These are phyloP conservation scores for Neofusicoccum parvum DNA, from an alignment of 2,329 filamentous ascomycete genomes.

Conservation along the genomic window DNA sequence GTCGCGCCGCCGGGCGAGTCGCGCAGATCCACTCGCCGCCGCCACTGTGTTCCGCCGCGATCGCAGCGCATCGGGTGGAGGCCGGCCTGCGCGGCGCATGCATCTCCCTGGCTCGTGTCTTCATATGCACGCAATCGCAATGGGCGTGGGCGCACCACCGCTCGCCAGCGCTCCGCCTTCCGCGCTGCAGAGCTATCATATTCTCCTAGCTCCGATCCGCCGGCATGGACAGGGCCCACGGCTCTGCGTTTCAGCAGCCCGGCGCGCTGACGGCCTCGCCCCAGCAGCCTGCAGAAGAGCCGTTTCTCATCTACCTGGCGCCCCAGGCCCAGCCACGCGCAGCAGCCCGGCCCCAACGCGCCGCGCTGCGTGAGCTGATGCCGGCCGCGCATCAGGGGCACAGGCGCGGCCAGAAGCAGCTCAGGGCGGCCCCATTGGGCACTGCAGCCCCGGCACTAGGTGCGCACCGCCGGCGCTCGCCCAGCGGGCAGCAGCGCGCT, in stretches of 20 bases:
- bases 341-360: slow-evolving; percentile 10
- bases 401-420: slow-evolving; percentile 15
- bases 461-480: not conserved
- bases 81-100: slow-evolving; percentile 3
- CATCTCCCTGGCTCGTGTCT: slow-evolving; percentile 10
- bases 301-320: slow-evolving; percentile 18
- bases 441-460: slow-evolving; percentile 13
- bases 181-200: not conserved
- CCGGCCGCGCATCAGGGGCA: slow-evolving; percentile 17
- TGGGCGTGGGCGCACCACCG: not conserved
- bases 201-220: slow-evolving; percentile 6
- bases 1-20: not conserved
- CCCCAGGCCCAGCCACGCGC: slow-evolving; percentile 10
- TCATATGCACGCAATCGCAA: slow-evolving; percentile 1
- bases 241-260: not conserved
- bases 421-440: not conserved
- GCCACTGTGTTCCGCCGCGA: not conserved
- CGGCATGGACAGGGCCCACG: not conserved
- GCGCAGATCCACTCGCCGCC: not conserved
- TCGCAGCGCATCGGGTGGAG: slow-evolving; percentile 12
- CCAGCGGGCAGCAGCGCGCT: not conserved
- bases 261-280: not conserved
- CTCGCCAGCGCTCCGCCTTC: not conserved
- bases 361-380: slow-evolving; percentile 2
- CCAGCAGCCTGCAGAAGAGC: not conserved